phyloP scores from a whole-genome alignment of 352 stramenopile species.

The Elongisporangium prolatum region DNA sequence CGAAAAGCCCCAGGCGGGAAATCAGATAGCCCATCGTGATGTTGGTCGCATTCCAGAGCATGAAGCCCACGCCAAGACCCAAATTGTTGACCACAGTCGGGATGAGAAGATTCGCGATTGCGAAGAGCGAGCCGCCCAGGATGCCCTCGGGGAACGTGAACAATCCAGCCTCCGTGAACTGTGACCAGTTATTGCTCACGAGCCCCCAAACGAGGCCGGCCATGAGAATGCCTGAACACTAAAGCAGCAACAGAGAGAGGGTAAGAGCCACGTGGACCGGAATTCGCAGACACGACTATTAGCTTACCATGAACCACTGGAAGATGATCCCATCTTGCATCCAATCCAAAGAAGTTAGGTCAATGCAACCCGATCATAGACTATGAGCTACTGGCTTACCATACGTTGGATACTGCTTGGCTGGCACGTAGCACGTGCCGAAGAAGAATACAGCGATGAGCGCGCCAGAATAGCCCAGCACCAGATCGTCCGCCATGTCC shows the following conservation, averaged over 20 bases:
- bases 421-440: conserved; percentile 79
- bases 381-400: conserved; percentile 22
- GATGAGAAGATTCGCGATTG: conserved; percentile 78
- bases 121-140: conserved; percentile 71
- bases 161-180: conserved; percentile 67
- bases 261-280: conserved; percentile 1
- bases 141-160: conserved; percentile 78
- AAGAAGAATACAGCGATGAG: conserved; percentile 81
- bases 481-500: conserved; percentile 26
- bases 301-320: conserved; percentile 83
- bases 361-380: neutral
- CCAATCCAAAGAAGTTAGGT: neutral
- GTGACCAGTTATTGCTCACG: conserved; percentile 76
- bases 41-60: conserved; percentile 86
- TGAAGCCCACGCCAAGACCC: conserved; percentile 74
- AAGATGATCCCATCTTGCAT: conserved; percentile 80
- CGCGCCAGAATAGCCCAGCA: conserved; percentile 54
- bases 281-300: no score
- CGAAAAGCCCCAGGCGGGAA: conserved; percentile 68
- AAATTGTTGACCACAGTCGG: conserved; percentile 83
- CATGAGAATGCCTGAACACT: conserved; percentile 85
- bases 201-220: conserved; percentile 71
- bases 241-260: conserved; percentile 7
- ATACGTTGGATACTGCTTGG: conserved; percentile 80
- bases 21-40: conserved; percentile 80